These are phyloP conservation scores for Solanum lycopersicoides DNA, from an alignment of 257 asterid species.

Conservation along the genomic window DNA sequence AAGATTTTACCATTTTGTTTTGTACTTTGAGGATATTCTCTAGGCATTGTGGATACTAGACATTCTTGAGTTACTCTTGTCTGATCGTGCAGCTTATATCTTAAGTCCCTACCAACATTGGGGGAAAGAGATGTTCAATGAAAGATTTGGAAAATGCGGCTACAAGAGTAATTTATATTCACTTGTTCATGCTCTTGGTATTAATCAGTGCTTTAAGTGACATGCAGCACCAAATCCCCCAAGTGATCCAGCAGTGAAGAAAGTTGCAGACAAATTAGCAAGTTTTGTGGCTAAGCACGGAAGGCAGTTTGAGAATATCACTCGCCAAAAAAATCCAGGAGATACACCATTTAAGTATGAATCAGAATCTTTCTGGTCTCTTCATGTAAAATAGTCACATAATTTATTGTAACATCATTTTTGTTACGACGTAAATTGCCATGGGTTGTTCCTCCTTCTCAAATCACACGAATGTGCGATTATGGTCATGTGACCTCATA, in stretches of 20 bases:
- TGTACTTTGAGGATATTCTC: constrained; percentile 4
- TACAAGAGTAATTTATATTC: constrained; percentile 77
- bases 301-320: constrained; percentile 79
- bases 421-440: background rate
- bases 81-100: constrained; percentile 80
- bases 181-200: constrained; percentile 82
- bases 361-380: background rate
- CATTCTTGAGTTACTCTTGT: constrained; percentile 55
- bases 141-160: constrained; percentile 83
- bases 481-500: background rate
- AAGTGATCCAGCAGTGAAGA: constrained; percentile 93
- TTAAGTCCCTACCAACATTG: constrained; percentile 53
- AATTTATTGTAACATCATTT: background rate
- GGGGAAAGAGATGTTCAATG: constrained; percentile 76
- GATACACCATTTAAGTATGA: constrained; percentile 92
- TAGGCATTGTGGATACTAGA: constrained; percentile 21
- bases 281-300: constrained; percentile 97
- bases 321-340: constrained; percentile 93
- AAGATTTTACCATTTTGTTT: background rate
- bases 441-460: background rate
- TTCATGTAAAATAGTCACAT: background rate
- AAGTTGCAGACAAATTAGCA: constrained; percentile 85
- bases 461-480: background rate
- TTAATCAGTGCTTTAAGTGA: constrained; percentile 94
- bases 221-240: constrained; percentile 91